These are phyloP conservation scores for Tuber calosporum DNA, from an alignment of 495 filamentous ascomycete genomes.

Conservation along the genomic window DNA sequence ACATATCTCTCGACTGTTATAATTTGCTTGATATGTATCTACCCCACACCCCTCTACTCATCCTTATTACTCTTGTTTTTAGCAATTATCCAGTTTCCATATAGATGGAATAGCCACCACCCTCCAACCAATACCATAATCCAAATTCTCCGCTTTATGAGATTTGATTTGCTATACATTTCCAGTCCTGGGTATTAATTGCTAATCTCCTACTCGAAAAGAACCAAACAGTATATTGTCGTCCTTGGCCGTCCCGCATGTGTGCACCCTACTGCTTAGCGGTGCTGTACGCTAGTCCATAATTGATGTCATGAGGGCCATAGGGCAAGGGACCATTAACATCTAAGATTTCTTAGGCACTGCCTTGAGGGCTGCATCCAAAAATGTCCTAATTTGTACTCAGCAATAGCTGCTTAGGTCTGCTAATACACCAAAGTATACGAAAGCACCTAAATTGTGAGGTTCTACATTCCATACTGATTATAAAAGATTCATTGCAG, in stretches of 20 bases:
- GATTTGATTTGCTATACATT: neutral
- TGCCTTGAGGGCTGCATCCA: too few species aligned
- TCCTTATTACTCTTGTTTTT: neutral
- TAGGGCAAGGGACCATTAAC: too few species aligned
- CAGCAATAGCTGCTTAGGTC: too few species aligned
- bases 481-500: too few species aligned
- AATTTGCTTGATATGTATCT: too few species aligned
- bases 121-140: neutral
- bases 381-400: too few species aligned
- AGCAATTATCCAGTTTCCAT: neutral
- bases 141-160: neutral
- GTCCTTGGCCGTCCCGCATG: neutral
- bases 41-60: neutral
- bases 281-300: neutral
- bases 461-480: too few species aligned
- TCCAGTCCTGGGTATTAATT: neutral
- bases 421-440: too few species aligned
- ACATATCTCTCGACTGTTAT: too few species aligned
- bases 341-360: too few species aligned
- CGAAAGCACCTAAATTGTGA: too few species aligned
- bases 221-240: neutral
- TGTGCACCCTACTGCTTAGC: neutral
- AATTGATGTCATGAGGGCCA: too few species aligned
- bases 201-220: neutral
- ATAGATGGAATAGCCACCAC: neutral